Evolutionary conservation across 2,329 filamentous ascomycete genomes (phyloP), one percentile per base, ranked within the genome.

Genomic region (Eutypella sp.): DNA sequence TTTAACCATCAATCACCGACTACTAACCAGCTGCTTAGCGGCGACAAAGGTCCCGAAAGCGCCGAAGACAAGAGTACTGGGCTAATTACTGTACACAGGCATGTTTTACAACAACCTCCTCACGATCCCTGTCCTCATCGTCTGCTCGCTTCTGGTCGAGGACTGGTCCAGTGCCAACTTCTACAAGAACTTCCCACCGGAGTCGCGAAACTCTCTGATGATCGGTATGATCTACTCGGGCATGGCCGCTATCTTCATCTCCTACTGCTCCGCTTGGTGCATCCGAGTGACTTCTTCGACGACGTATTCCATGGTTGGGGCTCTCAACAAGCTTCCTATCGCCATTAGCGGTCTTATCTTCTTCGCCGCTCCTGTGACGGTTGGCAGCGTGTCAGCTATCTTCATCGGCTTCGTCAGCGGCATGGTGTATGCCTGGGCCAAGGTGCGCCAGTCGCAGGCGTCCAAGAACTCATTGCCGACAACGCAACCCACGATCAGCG

Each of bases 31-130:
- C 25, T 33, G 16, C n/a, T n/a, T n/a, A n/a, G n/a, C n/a, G n/a
- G n/a, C n/a, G n/a, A n/a, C n/a, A n/a, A n/a, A n/a, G n/a, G n/a
- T n/a, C n/a, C n/a, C n/a, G n/a, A n/a, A n/a, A n/a, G n/a, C n/a
- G n/a, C 34, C 6, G 3, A 16, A 4, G 40, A 38, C 6, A 16
- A 10, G 6, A n/a, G 25, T 23, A 39, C 10, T 1, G 18, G 52
- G 40, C 66, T 74, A 58, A 70, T 62, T 40, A n/a, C 48, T 37
- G 11, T 41, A 40, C n/a, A n/a, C 54, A 97, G 92, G 91, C 63
- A 99, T 97, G 93, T 97, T 93, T 74, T 99, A 99, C 78, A 99
- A 99, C 81, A 97, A 99, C 71, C 80, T 97, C 40, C 82, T 99
- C 56, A 95, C 91, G 47, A 96, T 99, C 53, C 93, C 93, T 23